A percentile compares a stretch with the other conserved stretches of the same genome.
Evolutionary conservation across 169 alveolate genomes (phyloP).

Genomic region (Plasmodium vivax): DNA sequence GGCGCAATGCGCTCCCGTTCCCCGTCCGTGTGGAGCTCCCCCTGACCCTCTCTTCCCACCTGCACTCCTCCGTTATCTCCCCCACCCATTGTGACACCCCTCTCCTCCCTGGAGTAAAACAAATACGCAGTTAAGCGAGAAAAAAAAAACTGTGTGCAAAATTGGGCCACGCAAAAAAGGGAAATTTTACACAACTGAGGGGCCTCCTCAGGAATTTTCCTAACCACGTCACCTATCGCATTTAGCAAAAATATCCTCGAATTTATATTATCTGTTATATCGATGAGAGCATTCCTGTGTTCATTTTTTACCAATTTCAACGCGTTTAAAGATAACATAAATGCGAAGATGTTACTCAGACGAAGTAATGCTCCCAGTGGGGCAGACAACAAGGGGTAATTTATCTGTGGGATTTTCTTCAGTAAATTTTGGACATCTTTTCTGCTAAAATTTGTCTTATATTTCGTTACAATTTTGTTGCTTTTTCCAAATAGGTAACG

Average conservation of each 20-base stretch:
- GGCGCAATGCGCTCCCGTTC: not conserved
- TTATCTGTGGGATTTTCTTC: not conserved
- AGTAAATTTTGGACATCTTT: not conserved
- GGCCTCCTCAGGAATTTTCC: not conserved
- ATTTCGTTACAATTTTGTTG: not conserved
- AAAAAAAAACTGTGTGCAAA: conserved; percentile 5
- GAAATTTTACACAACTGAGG: not conserved
- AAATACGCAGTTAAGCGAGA: not conserved
- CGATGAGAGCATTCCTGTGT: conserved; percentile 23
- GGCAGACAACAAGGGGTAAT: not conserved
- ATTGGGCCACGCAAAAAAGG: conserved; percentile 27
- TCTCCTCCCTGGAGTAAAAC: conserved; percentile 3
- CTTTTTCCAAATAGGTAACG: not conserved
- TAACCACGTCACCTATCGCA: conserved; percentile 57
- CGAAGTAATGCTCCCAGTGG: conserved; percentile 4
- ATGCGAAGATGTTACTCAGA: conserved; percentile 27
- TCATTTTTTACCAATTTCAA: conserved; percentile 6
- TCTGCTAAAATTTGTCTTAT: not conserved
- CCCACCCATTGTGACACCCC: too few species aligned
- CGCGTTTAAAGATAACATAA: conserved; percentile 24
- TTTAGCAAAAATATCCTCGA: conserved; percentile 43
- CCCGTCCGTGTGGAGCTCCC: not conserved
- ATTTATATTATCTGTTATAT: conserved; percentile 26
- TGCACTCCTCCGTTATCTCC: not conserved
- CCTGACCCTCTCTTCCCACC: not conserved